Evolutionary conservation across 1,284 basidiomycete genomes (phyloP).

Genomic region (Psilocybe mexicana): DNA sequence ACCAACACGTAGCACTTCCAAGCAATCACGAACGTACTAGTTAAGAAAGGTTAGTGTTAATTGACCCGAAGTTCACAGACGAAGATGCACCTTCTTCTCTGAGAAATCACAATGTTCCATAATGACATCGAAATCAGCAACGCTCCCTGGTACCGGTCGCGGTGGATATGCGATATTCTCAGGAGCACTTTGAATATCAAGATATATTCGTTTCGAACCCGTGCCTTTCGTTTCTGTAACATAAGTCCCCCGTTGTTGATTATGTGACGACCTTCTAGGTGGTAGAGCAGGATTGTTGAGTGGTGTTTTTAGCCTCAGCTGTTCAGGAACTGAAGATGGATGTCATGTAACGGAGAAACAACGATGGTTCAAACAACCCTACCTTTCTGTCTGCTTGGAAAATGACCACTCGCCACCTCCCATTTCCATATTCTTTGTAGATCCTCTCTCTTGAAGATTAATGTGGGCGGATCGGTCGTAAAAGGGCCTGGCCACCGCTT

Average conservation of each 20-base stretch:
- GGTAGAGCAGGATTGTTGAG: constrained; percentile 75
- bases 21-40: constrained; percentile 78
- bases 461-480: constrained; percentile 67
- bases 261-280: constrained; percentile 41
- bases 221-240: constrained; percentile 58
- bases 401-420: constrained; percentile 90
- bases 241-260: constrained; percentile 40
- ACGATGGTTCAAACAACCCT: constrained; percentile 32
- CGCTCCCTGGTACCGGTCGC: constrained; percentile 77
- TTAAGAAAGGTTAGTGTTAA: constrained; percentile 10
- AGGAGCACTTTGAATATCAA: constrained; percentile 61
- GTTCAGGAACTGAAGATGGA: constrained; percentile 65
- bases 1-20: constrained; percentile 73
- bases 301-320: constrained; percentile 57
- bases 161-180: constrained; percentile 76
- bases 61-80: not conserved
- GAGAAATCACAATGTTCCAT: constrained; percentile 90
- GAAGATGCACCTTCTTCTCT: constrained; percentile 63
- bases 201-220: constrained; percentile 76
- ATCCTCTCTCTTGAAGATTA: constrained; percentile 77
- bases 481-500: constrained; percentile 75
- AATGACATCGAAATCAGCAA: constrained; percentile 84
- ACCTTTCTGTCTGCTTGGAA: constrained; percentile 80
- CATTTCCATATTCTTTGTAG: constrained; percentile 89
- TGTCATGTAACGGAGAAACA: not conserved